Conservation (phyloP, 179 eudicot genomes). For the Silene vulgaris region DNA sequence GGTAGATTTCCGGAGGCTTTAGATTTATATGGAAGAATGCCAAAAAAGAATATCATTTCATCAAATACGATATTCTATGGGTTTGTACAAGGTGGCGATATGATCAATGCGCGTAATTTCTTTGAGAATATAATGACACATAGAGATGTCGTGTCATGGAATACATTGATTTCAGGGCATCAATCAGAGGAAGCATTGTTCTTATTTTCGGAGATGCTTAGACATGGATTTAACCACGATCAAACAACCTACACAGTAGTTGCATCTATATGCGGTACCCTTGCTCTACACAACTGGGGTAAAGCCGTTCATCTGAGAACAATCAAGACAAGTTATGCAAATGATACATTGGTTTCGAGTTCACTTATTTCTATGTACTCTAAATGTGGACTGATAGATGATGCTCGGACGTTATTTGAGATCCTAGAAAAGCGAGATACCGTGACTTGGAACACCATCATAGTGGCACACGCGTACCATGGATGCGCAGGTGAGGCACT, state of each 20-base stretch:
- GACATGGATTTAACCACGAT: constrained; percentile 45
- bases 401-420: constrained; percentile 41
- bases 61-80: constrained; percentile 52
- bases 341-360: constrained; percentile 38
- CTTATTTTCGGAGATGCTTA: constrained; percentile 38
- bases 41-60: constrained; percentile 37
- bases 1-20: constrained; percentile 43
- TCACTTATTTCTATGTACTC: constrained; percentile 68
- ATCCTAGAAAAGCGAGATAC: constrained; percentile 35
- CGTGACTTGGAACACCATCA: constrained; percentile 60
- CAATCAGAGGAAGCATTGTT: constrained; percentile 43
- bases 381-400: constrained; percentile 50
- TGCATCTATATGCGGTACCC: constrained; percentile 43
- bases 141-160: constrained; percentile 59
- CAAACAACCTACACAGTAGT: constrained; percentile 42
- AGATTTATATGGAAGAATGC: constrained; percentile 47
- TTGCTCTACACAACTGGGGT: constrained; percentile 48
- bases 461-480: constrained; percentile 54
- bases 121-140: constrained; percentile 35
- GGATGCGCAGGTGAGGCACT: constrained; percentile 40
- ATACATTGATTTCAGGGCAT: constrained; percentile 50
- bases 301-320: constrained; percentile 41
- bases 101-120: constrained; percentile 36
- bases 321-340: constrained; percentile 38
- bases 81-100: constrained; percentile 41